phyloP scores from a whole-genome alignment of 345 rosid genomes.

The Euphorbia pulcherrima region DNA sequence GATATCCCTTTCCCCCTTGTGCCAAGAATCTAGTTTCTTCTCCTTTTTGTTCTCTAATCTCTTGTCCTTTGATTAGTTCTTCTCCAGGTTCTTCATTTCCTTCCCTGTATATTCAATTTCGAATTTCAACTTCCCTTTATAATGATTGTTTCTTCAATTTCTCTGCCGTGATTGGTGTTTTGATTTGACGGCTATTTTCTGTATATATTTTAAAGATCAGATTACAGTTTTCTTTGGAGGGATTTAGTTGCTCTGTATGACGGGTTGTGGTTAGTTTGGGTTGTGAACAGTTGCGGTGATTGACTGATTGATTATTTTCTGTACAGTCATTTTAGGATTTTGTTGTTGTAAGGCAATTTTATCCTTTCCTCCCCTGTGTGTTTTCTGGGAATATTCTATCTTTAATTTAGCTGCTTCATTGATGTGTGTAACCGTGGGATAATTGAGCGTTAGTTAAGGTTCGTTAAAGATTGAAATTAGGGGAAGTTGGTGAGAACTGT shows the following conservation, averaged over 20 bases:
- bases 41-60: constrained; percentile 16
- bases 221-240: constrained; percentile 16
- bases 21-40: constrained; percentile 1
- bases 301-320: constrained; percentile 28
- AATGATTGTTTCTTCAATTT: constrained; percentile 2
- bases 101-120: neutral
- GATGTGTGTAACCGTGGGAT: constrained; percentile 18
- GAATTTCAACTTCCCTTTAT: neutral
- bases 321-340: constrained; percentile 30
- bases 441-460: constrained; percentile 15
- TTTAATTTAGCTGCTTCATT: constrained; percentile 28
- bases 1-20: constrained; percentile 18
- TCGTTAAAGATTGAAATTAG: constrained; percentile 6
- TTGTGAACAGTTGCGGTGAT: constrained; percentile 23
- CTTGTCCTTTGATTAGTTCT: constrained; percentile 31
- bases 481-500: neutral
- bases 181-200: constrained; percentile 11
- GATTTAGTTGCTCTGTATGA: constrained; percentile 20
- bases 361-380: no score
- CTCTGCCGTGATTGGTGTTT: neutral
- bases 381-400: constrained; percentile 13
- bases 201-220: constrained; percentile 18
- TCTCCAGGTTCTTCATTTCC: constrained; percentile 44
- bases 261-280: constrained; percentile 38
- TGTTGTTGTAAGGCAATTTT: constrained; percentile 28